Conservation (phyloP, 2,329 filamentous ascomycete genomes). For the Trichoderma atrobrunneum region DNA sequence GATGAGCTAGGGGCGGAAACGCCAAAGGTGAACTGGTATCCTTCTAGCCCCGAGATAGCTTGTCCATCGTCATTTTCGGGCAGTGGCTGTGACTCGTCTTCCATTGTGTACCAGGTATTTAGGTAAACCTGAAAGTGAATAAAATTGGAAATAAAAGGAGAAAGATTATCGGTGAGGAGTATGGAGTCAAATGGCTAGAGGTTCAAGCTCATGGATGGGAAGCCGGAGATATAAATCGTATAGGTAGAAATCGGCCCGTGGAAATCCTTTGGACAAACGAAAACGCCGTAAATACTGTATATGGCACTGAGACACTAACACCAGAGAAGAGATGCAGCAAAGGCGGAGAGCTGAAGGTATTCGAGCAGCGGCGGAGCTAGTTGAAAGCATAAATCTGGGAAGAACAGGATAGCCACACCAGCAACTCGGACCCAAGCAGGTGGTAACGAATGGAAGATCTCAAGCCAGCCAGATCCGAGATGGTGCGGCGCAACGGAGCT, state of each 20-base stretch:
- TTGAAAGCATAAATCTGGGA: neutral
- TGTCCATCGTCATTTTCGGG: neutral
- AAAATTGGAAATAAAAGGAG: neutral
- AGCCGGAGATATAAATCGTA: neutral
- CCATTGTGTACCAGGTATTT: neutral
- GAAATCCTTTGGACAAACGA: neutral
- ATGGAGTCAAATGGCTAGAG: neutral
- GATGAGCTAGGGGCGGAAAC: constrained; percentile 27
- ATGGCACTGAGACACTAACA: neutral
- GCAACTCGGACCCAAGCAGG: constrained; percentile 14
- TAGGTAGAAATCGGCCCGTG: neutral
- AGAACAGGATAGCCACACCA: neutral
- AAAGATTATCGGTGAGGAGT: neutral
- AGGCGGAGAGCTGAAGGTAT: neutral
- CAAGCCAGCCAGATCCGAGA: neutral
- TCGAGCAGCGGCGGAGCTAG: neutral
- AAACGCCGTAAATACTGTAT: neutral
- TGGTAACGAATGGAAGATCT: constrained; percentile 12
- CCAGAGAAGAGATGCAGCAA: neutral
- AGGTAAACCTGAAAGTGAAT: neutral
- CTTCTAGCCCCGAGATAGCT: neutral
- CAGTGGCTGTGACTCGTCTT: neutral
- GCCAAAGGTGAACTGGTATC: constrained; percentile 36
- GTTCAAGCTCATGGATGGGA: neutral
- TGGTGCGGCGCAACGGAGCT: neutral